Base-by-base conservation (phyloP, 768 basidiomycete genomes). In the Leccinum subgranulosum region DNA sequence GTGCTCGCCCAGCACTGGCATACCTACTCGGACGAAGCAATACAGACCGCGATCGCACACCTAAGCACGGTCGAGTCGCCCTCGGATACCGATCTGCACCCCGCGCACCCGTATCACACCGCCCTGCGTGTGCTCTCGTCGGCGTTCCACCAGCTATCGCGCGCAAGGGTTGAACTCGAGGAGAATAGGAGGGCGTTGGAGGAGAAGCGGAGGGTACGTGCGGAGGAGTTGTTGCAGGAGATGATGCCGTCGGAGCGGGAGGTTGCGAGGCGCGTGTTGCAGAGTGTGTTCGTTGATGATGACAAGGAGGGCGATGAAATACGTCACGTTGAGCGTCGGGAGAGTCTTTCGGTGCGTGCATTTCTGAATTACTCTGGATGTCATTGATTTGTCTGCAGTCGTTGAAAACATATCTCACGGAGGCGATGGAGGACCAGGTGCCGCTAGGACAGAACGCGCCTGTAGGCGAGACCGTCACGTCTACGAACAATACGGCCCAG, bases 1-100 rank as follows among this genome's bases (percentile, higher is more conserved):
- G 78, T 92, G 11, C 77, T 92, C 17, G 75, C 79, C 2, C 87
- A 84, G 9, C 81, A 77, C 66, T 94, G 91, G 90, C 90, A 93
- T 66, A 81, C 84, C 23, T 85, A 84, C 63, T 84, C 88, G 3
- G 89, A 93, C 69, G 83, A 88, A 50, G 86, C 81, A 2, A 87
- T 93, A 45, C 84, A 87, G 58, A 74, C 78, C 15, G 79, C 83
- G 4, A 81, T 92, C 23, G 80, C 87, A 0, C 73, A 73, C 19
- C 70, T 88, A 14, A 66, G 74, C 54, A 58, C 64, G 12, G 69
- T 77, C 4, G 79, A 82, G 34, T 78, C 39, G 4, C 39, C 81
- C 1, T 77, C 79, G 6, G 77, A 82, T 48, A 63, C 74, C 3
- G 64, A 78, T 31, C 69, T 61, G 27, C 80, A 85, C 64, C 84